Evolutionary conservation across 352 stramenopile genomes (phyloP), one percentile per base, ranked within the genome.

Genomic region (Phytopythium delawarense): DNA sequence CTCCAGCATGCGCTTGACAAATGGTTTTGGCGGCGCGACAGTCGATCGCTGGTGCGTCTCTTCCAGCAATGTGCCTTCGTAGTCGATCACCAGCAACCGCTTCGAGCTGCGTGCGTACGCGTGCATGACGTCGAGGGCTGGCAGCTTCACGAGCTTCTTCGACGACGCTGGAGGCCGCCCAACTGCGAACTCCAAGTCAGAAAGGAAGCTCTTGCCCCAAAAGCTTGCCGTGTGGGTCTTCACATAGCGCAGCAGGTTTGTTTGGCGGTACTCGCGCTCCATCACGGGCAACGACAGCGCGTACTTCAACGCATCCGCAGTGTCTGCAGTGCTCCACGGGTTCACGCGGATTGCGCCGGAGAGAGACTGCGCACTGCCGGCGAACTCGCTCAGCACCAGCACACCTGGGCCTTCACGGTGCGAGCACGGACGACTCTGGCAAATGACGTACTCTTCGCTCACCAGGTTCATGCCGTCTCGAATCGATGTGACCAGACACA

Each of bases 401-500:
- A 96, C 89, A 4, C 89, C 89, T 11, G 89, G 89, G 16, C 80
- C 83, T 71, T 84, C 77, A 1, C 81, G 76, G 54, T 74, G 76
- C 8, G 67, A 74, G 50, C 78, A 87, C n/a, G 72, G 71, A 21
- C 78, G 66, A 57, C 65, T 88, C 65, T 97, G 87, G 53, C 86
- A 93, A 60, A 91, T 90, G 32, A 97, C 87, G 62, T 92, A 97
- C 66, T 97, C 89, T 64, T 97, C 81, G 59, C 81, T 92, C 25
- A 97, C 89, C 8, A 97, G 80, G 61, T 97, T 97, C 87, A 97
- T 96, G 16, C 89, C 89, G 55, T 97, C 89, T 37, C 87, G 76
- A 18, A 96, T 74, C n/a, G 85, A 95, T 0, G 89, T 97, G 54
- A 97, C 87, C n/a, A 97, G 64, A 28, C 87, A 96, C 7, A 92